Conservation (phyloP, 345 rosid species). For the Reutealis trisperma region DNA sequence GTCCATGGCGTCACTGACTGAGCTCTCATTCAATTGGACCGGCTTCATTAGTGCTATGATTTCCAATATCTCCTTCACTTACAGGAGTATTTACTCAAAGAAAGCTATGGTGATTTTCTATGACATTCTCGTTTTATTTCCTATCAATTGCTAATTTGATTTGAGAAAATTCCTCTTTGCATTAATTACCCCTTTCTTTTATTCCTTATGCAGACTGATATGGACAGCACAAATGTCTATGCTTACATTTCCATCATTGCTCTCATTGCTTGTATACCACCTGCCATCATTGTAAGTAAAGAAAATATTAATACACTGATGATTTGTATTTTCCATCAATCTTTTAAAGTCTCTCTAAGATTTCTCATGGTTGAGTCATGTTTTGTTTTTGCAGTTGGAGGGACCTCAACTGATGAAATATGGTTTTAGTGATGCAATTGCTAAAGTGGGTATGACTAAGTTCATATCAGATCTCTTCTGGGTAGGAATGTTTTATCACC, state of each 20-base stretch:
- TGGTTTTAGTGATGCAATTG: conserved; percentile 77
- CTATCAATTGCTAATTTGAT: background rate
- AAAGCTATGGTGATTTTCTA: conserved; percentile 81
- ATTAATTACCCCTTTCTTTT: background rate
- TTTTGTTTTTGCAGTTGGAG: conserved; percentile 55
- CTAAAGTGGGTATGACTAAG: conserved; percentile 86
- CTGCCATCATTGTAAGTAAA: conserved; percentile 77
- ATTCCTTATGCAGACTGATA: conserved; percentile 67
- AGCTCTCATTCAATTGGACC: conserved; percentile 91
- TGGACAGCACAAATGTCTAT: conserved; percentile 94
- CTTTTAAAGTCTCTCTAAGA: background rate
- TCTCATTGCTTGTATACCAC: conserved; percentile 87
- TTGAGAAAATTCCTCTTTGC: background rate
- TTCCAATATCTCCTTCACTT: conserved; percentile 92
- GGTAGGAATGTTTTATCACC: conserved; percentile 99
- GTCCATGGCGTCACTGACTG: conserved; percentile 89
- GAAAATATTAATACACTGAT: background rate
- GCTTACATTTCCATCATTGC: conserved; percentile 98
- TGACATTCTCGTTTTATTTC: background rate
- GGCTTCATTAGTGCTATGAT: conserved; percentile 99
- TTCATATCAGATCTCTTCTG: conserved; percentile 90
- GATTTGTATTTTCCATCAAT: background rate
- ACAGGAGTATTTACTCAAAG: conserved; percentile 94
- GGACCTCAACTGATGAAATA: conserved; percentile 81
- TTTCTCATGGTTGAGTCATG: background rate